These are phyloP conservation scores for Phyllosticta citriasiana DNA, from an alignment of 2,329 filamentous ascomycete species.

Conservation along the genomic window DNA sequence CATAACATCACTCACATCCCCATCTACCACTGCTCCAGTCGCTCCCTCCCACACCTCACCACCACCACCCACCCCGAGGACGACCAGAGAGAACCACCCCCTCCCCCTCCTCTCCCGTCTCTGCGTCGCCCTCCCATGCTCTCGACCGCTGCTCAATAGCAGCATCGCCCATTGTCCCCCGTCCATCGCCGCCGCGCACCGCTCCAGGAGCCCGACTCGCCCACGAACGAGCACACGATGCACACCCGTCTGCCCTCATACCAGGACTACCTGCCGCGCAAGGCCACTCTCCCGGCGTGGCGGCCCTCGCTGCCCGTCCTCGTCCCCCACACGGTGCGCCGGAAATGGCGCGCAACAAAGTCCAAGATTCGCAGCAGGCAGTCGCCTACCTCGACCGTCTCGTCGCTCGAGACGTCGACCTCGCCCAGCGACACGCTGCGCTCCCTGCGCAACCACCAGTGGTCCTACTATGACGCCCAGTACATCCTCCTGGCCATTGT, in stretches of 20 bases:
- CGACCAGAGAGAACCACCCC: not conserved
- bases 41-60: not conserved
- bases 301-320: constrained; percentile 19
- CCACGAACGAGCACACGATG: not conserved
- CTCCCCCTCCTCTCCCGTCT: not conserved
- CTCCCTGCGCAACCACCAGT: constrained; percentile 65
- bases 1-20: constrained; percentile 7
- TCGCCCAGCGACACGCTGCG: constrained; percentile 69
- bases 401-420: constrained; percentile 70
- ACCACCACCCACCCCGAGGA: not conserved
- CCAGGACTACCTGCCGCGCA: constrained; percentile 9
- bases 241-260: constrained; percentile 10
- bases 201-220: constrained; percentile 7
- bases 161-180: constrained; percentile 2
- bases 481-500: constrained; percentile 66
- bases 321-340: constrained; percentile 55
- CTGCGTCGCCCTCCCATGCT: constrained; percentile 6
- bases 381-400: constrained; percentile 61
- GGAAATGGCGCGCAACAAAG: constrained; percentile 49
- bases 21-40: not conserved
- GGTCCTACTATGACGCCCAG: constrained; percentile 75
- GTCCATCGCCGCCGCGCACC: constrained; percentile 1
- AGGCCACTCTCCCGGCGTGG: constrained; percentile 8
- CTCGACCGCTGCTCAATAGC: constrained; percentile 9
- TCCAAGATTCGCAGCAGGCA: constrained; percentile 58